Percentiles rank a stretch among this genome's conserved stretches.
These are phyloP conservation scores for Plectranthus barbatus DNA, from an alignment of 257 asterid genomes.

Conservation along the genomic window DNA sequence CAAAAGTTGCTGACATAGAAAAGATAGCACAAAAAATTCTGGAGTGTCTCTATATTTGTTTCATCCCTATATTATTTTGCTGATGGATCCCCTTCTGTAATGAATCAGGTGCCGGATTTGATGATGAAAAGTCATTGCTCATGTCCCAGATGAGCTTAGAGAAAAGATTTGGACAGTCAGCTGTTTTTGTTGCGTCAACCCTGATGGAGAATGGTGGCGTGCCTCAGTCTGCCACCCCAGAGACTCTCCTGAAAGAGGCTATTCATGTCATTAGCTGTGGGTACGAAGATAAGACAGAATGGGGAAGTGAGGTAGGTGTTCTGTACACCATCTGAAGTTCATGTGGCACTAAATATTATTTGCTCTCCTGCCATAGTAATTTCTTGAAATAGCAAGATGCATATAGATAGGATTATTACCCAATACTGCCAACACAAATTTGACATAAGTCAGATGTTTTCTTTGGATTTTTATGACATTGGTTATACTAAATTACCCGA, in stretches of 20 bases:
- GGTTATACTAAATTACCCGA: neutral
- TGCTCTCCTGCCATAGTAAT: neutral
- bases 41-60: neutral
- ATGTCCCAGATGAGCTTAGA: conserved; percentile 97
- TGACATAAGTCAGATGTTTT: no score
- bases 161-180: conserved; percentile 93
- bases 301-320: conserved; percentile 81
- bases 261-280: conserved; percentile 99
- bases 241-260: conserved; percentile 91
- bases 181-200: conserved; percentile 96
- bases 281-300: conserved; percentile 97
- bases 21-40: neutral
- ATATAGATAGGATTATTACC: neutral
- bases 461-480: no score
- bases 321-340: conserved; percentile 6
- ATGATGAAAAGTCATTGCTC: conserved; percentile 81
- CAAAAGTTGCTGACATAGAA: neutral
- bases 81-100: conserved; percentile 8
- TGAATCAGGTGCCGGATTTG: conserved; percentile 80
- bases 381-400: neutral
- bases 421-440: neutral
- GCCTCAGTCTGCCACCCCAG: conserved; percentile 92
- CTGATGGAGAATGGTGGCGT: conserved; percentile 97
- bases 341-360: conserved; percentile 3
- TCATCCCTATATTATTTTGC: conserved; percentile 4